phyloP scores from a whole-genome alignment of 208 protist genomes.

The Eutreptiella sp. region DNA sequence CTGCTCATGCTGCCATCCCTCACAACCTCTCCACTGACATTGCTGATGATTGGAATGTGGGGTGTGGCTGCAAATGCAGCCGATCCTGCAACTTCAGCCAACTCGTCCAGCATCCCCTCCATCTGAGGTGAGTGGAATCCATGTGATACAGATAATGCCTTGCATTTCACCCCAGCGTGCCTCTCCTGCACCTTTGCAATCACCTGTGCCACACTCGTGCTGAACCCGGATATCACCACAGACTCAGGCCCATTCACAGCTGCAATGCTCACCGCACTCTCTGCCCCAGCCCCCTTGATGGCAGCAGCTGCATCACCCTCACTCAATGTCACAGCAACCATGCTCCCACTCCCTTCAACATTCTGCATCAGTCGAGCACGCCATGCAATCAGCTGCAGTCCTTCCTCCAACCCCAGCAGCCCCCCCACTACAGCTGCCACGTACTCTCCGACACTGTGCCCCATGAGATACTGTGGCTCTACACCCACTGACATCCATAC shows the following conservation, averaged over 20 bases:
- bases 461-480: conserved; percentile 31
- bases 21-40: conserved; percentile 8
- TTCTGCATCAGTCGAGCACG: too few relatives aligned
- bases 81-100: conserved; percentile 1
- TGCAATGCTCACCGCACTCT: conserved; percentile 19
- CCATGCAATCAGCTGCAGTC: conserved; percentile 22
- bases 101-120: neutral
- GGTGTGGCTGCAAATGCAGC: neutral
- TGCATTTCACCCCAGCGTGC: conserved; percentile 9
- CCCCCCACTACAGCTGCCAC: conserved; percentile 30
- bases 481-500: conserved; percentile 30
- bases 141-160: conserved; percentile 2
- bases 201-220: neutral
- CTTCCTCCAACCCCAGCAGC: conserved; percentile 36
- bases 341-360: conserved; percentile 3
- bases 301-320: conserved; percentile 7
- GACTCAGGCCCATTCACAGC: conserved; percentile 15
- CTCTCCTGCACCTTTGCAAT: too few relatives aligned
- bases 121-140: conserved; percentile 20
- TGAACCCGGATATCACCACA: conserved; percentile 5
- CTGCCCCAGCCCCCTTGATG: neutral
- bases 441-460: conserved; percentile 45
- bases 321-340: neutral
- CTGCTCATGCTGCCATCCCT: neutral
- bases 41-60: conserved; percentile 5